Base-by-base conservation (phyloP, 257 asterid genomes). In the Primulina eburnea region DNA sequence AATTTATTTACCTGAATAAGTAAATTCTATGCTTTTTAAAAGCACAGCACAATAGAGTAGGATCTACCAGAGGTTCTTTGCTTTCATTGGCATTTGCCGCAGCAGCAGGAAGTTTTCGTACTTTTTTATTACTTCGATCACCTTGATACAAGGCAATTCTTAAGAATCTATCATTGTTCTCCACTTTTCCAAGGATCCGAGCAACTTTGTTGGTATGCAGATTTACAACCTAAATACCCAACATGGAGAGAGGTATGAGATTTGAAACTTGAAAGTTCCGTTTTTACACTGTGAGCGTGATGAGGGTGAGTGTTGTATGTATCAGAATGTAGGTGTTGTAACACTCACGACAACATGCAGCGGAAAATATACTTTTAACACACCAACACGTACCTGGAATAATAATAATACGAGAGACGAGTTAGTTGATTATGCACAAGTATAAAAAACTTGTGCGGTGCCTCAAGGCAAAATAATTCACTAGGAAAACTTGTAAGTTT, bases 131-230 rank as follows among this genome's bases (percentile, higher is more conserved):
- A 82, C 92, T 87, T 74, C 76, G 79, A 59, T 94, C 97, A 68
- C 99, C 99, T 94, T 91, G 99, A 77, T 94, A 94, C 83, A 94
- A 79, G 38, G 99, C 97, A 69, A 94, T 91, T 79, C 84, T 89
- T 73, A 94, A 80, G 79, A 94, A 94, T 73, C 99, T 88, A 73
- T 94, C 99, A 77, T 94, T 91, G 81, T 87, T 89, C 86, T 91
- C 99, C 78, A 94, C 97, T 87, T 94, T 94, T 47, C 99, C 99
- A 56, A 94, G 88, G 69, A 94, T 94, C 64, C 97, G 84, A 5
- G 97, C 76, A 76, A 94, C 95, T 79, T 83, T 94, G 78, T 94
- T 94, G 68, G 96, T 94, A 32, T 94, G 99, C 38, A 91, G 84
- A 83, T 94, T 94, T 79, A 91, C 87, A 76, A 89, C 86, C 97